phyloP scores from a whole-genome alignment of 2,329 filamentous ascomycete species.

The Penicillium sp. region DNA sequence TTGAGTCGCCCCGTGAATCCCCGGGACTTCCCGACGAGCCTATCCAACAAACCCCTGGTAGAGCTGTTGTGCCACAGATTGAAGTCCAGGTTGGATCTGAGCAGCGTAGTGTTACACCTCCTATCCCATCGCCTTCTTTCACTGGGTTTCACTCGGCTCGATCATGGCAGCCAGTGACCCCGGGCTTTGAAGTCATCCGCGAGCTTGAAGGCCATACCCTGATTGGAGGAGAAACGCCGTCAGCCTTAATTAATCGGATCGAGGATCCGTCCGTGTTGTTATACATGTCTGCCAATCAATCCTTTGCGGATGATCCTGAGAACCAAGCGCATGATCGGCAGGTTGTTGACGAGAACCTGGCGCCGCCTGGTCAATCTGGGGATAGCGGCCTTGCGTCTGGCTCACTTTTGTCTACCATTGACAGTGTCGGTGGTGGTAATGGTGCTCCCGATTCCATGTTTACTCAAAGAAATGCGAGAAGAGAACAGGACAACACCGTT shows the following conservation, averaged over 20 bases:
- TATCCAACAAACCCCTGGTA: conserved; percentile 13
- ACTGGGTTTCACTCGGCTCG: conserved; percentile 24
- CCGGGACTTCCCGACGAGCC: conserved; percentile 11
- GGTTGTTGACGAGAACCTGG: conserved; percentile 13
- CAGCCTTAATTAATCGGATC: conserved; percentile 6
- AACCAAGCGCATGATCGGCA: conserved; percentile 12
- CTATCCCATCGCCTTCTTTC: conserved; percentile 23
- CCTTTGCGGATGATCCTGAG: conserved; percentile 9
- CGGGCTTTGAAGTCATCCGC: conserved; percentile 9
- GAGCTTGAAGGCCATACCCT: conserved; percentile 24
- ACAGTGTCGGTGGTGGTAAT: background rate
- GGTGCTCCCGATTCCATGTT: background rate
- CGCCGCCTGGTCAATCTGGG: background rate
- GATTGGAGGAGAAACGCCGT: conserved; percentile 17
- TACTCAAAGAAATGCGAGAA: background rate
- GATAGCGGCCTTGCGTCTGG: conserved; percentile 12
- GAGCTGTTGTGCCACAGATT: conserved; percentile 1
- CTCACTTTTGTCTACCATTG: conserved; percentile 20
- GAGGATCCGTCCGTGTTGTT: conserved; percentile 19
- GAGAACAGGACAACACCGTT: background rate
- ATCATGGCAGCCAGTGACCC: conserved; percentile 19
- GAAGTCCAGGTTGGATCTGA: conserved; percentile 14
- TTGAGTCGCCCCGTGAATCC: conserved; percentile 10
- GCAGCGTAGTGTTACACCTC: conserved; percentile 16
- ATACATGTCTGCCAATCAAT: conserved; percentile 23